Percentiles rank a stretch among this genome's conserved stretches.
phyloP scores from a whole-genome alignment of 352 stramenopile species.

The Thalassiosira mediterranea region DNA sequence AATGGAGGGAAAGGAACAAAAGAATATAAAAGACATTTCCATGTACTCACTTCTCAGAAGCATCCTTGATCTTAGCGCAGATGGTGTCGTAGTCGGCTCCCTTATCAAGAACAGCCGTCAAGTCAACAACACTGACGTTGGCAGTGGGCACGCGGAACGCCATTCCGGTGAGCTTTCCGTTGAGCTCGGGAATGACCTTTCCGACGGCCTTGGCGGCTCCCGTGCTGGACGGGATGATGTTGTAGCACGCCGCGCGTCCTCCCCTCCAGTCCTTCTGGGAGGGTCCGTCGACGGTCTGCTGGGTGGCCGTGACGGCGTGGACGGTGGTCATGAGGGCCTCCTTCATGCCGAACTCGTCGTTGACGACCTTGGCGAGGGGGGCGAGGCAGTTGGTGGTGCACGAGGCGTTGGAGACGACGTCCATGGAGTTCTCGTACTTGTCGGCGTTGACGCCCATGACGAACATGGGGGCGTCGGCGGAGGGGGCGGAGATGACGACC shows the following conservation, averaged over 20 bases:
- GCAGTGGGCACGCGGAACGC: slow-evolving; percentile 92
- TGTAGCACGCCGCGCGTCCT: slow-evolving; percentile 91
- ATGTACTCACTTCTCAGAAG: too few relatives aligned
- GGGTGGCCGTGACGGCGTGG: slow-evolving; percentile 95
- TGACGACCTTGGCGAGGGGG: slow-evolving; percentile 96
- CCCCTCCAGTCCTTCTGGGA: slow-evolving; percentile 92
- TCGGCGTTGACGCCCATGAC: slow-evolving; percentile 94
- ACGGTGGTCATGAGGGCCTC: slow-evolving; percentile 99
- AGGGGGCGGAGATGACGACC: slow-evolving; percentile 93
- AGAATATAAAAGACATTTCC: too few relatives aligned
- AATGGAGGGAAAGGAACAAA: too few relatives aligned
- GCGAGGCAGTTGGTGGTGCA: slow-evolving; percentile 99
- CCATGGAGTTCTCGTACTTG: slow-evolving; percentile 89
- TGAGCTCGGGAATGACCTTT: slow-evolving; percentile 93
- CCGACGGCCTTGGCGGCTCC: slow-evolving; percentile 91
- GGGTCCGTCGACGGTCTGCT: slow-evolving; percentile 88
- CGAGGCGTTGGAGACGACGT: slow-evolving; percentile 96
- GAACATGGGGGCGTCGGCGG: slow-evolving; percentile 92
- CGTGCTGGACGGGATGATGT: slow-evolving; percentile 98
- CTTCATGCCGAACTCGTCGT: slow-evolving; percentile 97
- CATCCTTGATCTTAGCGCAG: slow-evolving; percentile 89
- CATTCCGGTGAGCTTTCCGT: slow-evolving; percentile 94
- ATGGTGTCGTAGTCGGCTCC: slow-evolving; percentile 90
- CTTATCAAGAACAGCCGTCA: slow-evolving; percentile 89
- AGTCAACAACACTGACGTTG: slow-evolving; percentile 94